Base-by-base conservation (phyloP, 768 basidiomycete genomes). In the Mycena rosella region DNA sequence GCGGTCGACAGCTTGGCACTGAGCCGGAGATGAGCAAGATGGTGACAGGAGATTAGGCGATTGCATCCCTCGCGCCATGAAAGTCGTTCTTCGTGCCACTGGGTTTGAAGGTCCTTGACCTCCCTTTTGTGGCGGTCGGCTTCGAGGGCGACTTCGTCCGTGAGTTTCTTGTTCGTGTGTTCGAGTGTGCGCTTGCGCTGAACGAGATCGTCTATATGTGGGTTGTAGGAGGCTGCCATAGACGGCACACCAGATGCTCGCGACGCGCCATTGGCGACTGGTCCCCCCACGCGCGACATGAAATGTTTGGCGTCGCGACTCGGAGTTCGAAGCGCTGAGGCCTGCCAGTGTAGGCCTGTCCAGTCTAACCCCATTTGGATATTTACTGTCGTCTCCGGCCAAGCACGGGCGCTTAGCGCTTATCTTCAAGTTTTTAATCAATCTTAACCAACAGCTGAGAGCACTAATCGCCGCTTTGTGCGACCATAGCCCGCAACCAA, bases 151-250 rank as follows among this genome's bases (percentile, higher is more conserved):
- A 89, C 72, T 45, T 88, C 85, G 26, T 85, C 84, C 18, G 78
- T 74, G 38, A 92, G 84, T 48, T 85, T 87, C 71, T 85, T 85
- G 76, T 85, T 84, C 5, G 84, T 85, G 66, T 89, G 85, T 63
- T 92, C 90, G 58, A 92, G 84, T 0, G 85, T 86, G 27, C 88
- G 88, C 73, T 87, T 91, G 68, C 88, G 84, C 69, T 90, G 86
- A 3, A 92, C 90, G 58, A 94, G 86, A 47, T 94, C 91, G 54
- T 90, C 85, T 55, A 94, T 92, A 75, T 93, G 91, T 3, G 83
- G 78, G 65, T 88, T 88, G 75, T 90, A 87, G 5, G 89, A 84
- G 27, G 87, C 82, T 68, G 87, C 87, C 72, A 91, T 55, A 77
- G 76, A 38, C 78, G 84, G 60, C 24, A 57, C 66, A 24, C 49